Evolutionary conservation across 768 basidiomycete species (phyloP).

Genomic region (Psilocybe sp.): DNA sequence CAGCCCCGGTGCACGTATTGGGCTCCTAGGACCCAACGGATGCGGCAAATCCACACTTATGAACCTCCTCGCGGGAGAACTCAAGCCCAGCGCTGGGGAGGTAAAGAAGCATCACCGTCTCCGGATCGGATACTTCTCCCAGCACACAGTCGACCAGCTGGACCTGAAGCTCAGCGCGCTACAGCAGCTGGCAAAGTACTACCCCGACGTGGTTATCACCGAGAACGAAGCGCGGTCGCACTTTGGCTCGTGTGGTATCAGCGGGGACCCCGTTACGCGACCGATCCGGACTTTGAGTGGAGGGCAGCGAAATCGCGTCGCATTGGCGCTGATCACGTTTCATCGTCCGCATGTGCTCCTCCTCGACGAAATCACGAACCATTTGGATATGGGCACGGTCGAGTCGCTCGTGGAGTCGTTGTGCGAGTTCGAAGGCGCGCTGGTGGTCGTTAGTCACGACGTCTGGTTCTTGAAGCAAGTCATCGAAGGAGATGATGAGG

Average conservation of each 20-base stretch:
- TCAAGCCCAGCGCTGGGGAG: conserved; percentile 42
- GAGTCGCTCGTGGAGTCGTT: conserved; percentile 52
- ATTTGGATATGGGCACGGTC: conserved; percentile 63
- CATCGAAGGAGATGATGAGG: conserved; percentile 24
- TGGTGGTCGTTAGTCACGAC: conserved; percentile 69
- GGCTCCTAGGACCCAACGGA: conserved; percentile 39
- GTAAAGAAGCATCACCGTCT: conserved; percentile 51
- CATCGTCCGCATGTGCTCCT: conserved; percentile 51
- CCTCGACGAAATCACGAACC: conserved; percentile 66
- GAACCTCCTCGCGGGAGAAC: conserved; percentile 38
- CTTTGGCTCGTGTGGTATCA: conserved; percentile 41
- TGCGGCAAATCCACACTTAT: conserved; percentile 59
- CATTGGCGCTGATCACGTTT: conserved; percentile 53
- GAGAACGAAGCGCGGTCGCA: conserved; percentile 30
- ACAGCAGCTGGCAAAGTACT: conserved; percentile 23
- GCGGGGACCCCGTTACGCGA: conserved; percentile 39
- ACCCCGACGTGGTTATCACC: conserved; percentile 22
- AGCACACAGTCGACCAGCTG: conserved; percentile 59
- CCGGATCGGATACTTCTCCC: conserved; percentile 58
- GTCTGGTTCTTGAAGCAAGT: conserved; percentile 33
- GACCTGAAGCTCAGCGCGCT: conserved; percentile 25
- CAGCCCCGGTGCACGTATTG: conserved; percentile 25
- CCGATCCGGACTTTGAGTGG: conserved; percentile 45
- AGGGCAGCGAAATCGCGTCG: conserved; percentile 58
- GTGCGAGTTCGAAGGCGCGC: conserved; percentile 47